Evolutionary conservation across 2,329 filamentous ascomycete species (phyloP).

Genomic region (Ophiognomonia clavigignenti-juglandacearum): DNA sequence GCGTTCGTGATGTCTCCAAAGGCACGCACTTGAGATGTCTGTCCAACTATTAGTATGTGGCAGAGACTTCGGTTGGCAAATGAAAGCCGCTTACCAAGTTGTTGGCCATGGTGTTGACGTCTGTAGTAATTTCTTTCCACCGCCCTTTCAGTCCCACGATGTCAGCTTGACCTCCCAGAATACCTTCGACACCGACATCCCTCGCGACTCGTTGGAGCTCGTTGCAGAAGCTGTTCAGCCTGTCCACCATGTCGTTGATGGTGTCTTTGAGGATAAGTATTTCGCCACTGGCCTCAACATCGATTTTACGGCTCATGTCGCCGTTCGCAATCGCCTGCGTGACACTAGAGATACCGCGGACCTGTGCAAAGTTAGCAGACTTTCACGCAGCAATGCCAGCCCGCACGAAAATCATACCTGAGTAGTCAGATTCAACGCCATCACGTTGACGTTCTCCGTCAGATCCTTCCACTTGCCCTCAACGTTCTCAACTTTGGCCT

Average conservation of each 20-base stretch:
- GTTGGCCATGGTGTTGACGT: slow-evolving; percentile 88
- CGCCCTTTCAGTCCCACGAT: slow-evolving; percentile 87
- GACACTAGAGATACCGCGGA: slow-evolving; percentile 88
- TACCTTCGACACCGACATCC: slow-evolving; percentile 94
- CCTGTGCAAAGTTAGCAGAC: slow-evolving; percentile 39
- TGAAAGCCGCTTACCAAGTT: slow-evolving; percentile 45
- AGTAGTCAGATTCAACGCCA: slow-evolving; percentile 63
- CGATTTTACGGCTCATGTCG: slow-evolving; percentile 93
- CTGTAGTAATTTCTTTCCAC: slow-evolving; percentile 97
- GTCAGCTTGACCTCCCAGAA: slow-evolving; percentile 97
- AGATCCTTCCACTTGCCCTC: slow-evolving; percentile 98
- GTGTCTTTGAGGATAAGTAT: slow-evolving; percentile 92
- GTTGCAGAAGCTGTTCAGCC: slow-evolving; percentile 91
- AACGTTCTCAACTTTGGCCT: slow-evolving; percentile 89
- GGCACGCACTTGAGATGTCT: slow-evolving; percentile 94
- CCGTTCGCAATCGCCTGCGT: slow-evolving; percentile 94
- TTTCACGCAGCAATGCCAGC: background rate
- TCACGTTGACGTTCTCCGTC: slow-evolving; percentile 82
- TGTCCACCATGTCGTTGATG: slow-evolving; percentile 98
- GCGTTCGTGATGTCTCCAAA: slow-evolving; percentile 99
- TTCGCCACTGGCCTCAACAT: slow-evolving; percentile 91
- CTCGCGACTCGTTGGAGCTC: slow-evolving; percentile 94
- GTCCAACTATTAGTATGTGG: slow-evolving; percentile 35
- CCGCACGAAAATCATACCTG: slow-evolving; percentile 39
- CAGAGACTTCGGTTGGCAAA: background rate